Conservation (phyloP, 2,329 filamentous ascomycete genomes). For the Cryphonectria radicalis region DNA sequence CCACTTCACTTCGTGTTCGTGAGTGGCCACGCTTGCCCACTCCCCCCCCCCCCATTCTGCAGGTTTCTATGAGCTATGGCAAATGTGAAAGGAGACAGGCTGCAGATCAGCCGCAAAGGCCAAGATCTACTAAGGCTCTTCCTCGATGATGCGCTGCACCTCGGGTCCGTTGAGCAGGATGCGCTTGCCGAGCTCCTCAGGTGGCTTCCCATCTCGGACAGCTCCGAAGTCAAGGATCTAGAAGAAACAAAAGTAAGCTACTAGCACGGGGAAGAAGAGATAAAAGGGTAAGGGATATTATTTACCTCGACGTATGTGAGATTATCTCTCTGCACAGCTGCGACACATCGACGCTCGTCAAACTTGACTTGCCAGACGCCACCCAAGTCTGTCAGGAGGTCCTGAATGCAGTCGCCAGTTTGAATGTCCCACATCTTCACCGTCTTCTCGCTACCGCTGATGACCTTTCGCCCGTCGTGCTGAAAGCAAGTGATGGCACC, state of each 20-base stretch:
- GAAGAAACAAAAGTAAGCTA: conserved; percentile 22
- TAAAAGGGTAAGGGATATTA: conserved; percentile 35
- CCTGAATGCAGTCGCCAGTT: conserved; percentile 89
- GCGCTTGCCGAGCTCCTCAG: conserved; percentile 76
- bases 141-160: conserved; percentile 55
- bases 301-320: conserved; percentile 95
- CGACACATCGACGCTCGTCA: conserved; percentile 91
- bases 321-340: conserved; percentile 89
- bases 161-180: conserved; percentile 68
- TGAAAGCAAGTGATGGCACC: conserved; percentile 99
- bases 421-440: conserved; percentile 98
- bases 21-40: background rate
- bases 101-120: background rate
- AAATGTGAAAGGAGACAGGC: background rate
- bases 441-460: conserved; percentile 92
- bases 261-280: conserved; percentile 30
- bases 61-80: background rate
- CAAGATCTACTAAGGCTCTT: conserved; percentile 41
- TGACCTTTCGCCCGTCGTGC: conserved; percentile 94
- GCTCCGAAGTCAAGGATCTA: conserved; percentile 98
- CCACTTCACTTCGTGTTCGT: conserved; percentile 8
- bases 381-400: conserved; percentile 88
- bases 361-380: conserved; percentile 99
- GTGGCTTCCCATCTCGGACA: conserved; percentile 81
- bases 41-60: too few relatives aligned